phyloP scores from a whole-genome alignment of 306 rosid species.

The Phaseolus lunatus region DNA sequence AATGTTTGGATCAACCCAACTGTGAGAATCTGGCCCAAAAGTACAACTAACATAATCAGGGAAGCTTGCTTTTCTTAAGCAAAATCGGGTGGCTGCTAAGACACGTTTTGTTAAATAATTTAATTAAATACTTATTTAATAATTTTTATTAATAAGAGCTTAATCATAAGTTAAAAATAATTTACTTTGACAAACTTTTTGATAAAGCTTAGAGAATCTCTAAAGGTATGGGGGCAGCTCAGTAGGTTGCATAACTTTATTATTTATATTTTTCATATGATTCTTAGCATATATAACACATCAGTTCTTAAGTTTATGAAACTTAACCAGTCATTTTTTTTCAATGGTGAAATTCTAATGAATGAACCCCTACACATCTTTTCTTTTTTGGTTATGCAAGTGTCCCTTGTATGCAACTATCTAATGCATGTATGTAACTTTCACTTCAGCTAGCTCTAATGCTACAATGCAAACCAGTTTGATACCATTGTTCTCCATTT shows the following conservation, averaged over 20 bases:
- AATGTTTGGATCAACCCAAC: constrained; percentile 2
- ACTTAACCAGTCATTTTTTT: not conserved
- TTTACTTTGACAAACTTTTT: not conserved
- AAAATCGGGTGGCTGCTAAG: not conserved
- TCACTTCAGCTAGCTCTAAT: no score
- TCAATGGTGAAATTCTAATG: not conserved
- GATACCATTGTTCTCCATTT: not conserved
- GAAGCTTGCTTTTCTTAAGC: no score
- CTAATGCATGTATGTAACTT: no score
- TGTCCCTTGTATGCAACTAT: no score
- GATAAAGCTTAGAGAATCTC: not conserved
- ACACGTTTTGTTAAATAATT: not conserved
- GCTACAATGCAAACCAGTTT: not conserved
- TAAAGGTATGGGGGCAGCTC: not conserved
- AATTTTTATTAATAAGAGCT: not conserved
- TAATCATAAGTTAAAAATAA: not conserved
- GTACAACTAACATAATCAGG: not conserved
- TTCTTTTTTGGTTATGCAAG: no score
- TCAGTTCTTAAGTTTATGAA: not conserved
- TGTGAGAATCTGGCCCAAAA: constrained; percentile 5
- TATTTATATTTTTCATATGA: not conserved
- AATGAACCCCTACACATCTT: no score
- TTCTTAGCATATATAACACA: not conserved
- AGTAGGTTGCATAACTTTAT: not conserved
- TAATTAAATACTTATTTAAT: not conserved